phyloP scores from a whole-genome alignment of 2,329 filamentous ascomycete species.

The Pseudogymnoascus sp. region DNA sequence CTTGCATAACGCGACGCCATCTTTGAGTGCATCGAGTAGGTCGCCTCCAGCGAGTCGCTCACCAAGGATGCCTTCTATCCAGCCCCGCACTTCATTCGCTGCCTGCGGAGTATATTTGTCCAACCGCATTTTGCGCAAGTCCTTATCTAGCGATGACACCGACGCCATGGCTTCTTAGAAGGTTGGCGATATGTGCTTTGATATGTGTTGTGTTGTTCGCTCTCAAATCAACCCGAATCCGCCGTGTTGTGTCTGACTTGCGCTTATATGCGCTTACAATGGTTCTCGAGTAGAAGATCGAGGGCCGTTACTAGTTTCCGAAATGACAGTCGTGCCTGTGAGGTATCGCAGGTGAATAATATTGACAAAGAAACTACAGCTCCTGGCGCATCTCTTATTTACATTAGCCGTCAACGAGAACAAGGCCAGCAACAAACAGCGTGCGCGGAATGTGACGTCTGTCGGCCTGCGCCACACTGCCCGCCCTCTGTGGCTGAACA shows the following conservation, averaged over 20 bases:
- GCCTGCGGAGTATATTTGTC: slow-evolving; percentile 88
- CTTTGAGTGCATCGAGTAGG: slow-evolving; percentile 76
- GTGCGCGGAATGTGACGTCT: slow-evolving; percentile 9
- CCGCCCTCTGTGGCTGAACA: slow-evolving; percentile 1
- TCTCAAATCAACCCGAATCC: neutral
- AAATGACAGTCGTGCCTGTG: slow-evolving; percentile 2
- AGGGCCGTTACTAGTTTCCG: neutral
- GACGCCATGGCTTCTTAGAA: slow-evolving; percentile 61
- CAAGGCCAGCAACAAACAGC: neutral
- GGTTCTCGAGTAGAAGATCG: neutral
- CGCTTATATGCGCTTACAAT: neutral
- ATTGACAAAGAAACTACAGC: neutral
- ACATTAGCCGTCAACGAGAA: neutral
- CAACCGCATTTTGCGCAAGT: slow-evolving; percentile 86
- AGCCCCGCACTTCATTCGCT: slow-evolving; percentile 72
- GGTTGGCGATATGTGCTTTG: neutral
- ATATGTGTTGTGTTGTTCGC: neutral
- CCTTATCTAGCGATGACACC: slow-evolving; percentile 86
- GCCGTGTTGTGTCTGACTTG: neutral
- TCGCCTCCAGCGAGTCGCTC: slow-evolving; percentile 65
- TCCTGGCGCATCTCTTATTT: slow-evolving; percentile 1
- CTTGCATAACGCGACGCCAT: slow-evolving; percentile 90
- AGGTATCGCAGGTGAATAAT: neutral
- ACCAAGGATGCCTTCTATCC: slow-evolving; percentile 77
- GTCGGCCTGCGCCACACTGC: slow-evolving; percentile 1